Conservation (phyloP, 1,284 basidiomycete species). For the Moesziomyces globuligerus region DNA sequence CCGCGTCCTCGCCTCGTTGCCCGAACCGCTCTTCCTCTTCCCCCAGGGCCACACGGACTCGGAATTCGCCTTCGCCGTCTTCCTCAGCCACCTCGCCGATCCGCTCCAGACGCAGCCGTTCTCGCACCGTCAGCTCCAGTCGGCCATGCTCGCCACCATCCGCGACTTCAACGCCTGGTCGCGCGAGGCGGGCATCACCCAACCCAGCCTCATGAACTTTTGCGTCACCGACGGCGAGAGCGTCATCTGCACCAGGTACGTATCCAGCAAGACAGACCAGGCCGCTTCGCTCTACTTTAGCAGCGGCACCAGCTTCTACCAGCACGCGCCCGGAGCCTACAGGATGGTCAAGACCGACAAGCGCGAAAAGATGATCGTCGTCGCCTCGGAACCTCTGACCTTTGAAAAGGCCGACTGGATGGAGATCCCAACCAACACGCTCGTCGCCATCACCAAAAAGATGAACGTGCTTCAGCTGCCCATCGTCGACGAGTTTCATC, state of each 20-base stretch:
- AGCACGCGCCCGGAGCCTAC: constrained; percentile 72
- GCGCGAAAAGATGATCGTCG: constrained; percentile 87
- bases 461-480: constrained; percentile 92
- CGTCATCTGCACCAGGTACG: constrained; percentile 92
- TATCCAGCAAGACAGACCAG: constrained; percentile 88
- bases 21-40: constrained; percentile 59
- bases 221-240: constrained; percentile 93
- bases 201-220: constrained; percentile 92
- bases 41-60: constrained; percentile 63
- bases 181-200: constrained; percentile 45
- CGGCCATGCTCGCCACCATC: constrained; percentile 62
- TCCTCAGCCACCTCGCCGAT: constrained; percentile 53
- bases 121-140: constrained; percentile 44
- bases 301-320: constrained; percentile 88
- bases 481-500: constrained; percentile 81
- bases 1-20: constrained; percentile 46
- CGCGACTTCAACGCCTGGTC: constrained; percentile 58
- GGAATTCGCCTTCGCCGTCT: constrained; percentile 62
- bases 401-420: constrained; percentile 91
- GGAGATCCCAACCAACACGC: constrained; percentile 92
- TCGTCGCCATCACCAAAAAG: constrained; percentile 73
- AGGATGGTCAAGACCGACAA: constrained; percentile 85
- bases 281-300: constrained; percentile 96
- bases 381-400: constrained; percentile 68
- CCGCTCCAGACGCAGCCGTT: constrained; percentile 41